Percentiles rank a stretch among this genome's conserved stretches.
Evolutionary conservation across 257 asterid genomes (phyloP).

Genomic region (Fraxinus pennsylvanica): DNA sequence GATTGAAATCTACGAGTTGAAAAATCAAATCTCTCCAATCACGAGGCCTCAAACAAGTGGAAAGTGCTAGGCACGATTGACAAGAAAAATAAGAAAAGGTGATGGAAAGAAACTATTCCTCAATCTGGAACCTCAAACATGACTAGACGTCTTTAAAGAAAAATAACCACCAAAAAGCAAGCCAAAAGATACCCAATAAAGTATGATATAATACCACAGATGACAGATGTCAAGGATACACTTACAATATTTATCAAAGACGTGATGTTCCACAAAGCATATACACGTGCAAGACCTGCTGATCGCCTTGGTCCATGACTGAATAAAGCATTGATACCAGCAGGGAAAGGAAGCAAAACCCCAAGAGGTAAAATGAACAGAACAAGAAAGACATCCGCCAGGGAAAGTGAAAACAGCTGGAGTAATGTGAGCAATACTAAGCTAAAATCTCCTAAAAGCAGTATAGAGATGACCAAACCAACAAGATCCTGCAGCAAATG

Average conservation of each 20-base stretch:
- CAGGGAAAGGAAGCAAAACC: slow-evolving; percentile 90
- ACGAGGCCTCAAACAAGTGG: neutral
- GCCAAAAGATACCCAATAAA: neutral
- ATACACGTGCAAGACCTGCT: slow-evolving; percentile 94
- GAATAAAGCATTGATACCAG: slow-evolving; percentile 96
- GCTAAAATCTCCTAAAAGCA: slow-evolving; percentile 97
- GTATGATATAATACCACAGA: neutral
- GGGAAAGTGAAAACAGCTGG: slow-evolving; percentile 89
- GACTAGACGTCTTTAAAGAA: neutral
- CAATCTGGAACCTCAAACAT: neutral
- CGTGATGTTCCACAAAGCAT: slow-evolving; percentile 91
- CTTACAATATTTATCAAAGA: slow-evolving; percentile 90
- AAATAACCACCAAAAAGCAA: neutral
- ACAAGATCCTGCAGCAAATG: slow-evolving; percentile 86
- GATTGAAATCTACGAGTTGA: neutral
- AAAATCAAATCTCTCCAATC: neutral
- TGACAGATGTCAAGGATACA: slow-evolving; percentile 9
- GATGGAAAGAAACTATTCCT: neutral
- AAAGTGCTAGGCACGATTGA: neutral
- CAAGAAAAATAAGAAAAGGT: neutral
- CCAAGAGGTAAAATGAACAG: slow-evolving; percentile 87
- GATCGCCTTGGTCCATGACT: slow-evolving; percentile 97
- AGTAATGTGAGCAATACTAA: slow-evolving; percentile 92
- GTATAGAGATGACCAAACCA: slow-evolving; percentile 88
- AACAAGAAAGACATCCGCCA: slow-evolving; percentile 81